These are phyloP conservation scores for Rhizopogon vinicolor DNA, from an alignment of 768 basidiomycete genomes.

Conservation along the genomic window DNA sequence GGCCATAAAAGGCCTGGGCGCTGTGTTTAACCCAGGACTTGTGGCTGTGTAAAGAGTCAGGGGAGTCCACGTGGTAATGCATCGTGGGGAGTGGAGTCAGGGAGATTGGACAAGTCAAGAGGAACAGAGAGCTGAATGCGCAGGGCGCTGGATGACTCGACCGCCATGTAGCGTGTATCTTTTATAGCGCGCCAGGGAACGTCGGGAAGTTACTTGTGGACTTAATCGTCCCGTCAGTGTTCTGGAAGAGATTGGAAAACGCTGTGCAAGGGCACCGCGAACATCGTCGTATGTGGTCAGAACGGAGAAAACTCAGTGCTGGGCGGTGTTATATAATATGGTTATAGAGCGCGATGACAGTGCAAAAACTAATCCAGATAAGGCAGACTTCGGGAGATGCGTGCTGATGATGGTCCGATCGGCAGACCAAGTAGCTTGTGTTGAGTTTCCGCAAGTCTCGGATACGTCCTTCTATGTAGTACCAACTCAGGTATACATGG, in stretches of 20 bases:
- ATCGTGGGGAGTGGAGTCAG: constrained; percentile 11
- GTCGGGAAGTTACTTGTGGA: constrained; percentile 15
- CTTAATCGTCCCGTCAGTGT: background rate
- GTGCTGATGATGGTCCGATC: too few relatives aligned
- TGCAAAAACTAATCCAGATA: constrained; percentile 1
- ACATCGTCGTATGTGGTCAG: constrained; percentile 16
- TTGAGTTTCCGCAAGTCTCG: too few relatives aligned
- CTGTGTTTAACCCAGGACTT: constrained; percentile 14
- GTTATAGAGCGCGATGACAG: constrained; percentile 15
- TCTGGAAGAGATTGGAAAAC: background rate
- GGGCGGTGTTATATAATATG: constrained; percentile 13
- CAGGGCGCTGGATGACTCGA: constrained; percentile 18
- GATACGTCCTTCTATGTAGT: too few relatives aligned
- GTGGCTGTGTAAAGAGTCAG: constrained; percentile 11
- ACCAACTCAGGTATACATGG: too few relatives aligned
- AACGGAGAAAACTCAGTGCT: constrained; percentile 4
- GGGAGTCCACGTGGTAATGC: constrained; percentile 4
- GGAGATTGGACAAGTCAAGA: background rate
- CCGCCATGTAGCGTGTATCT: constrained; percentile 7
- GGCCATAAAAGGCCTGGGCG: constrained; percentile 3
- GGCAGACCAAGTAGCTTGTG: too few relatives aligned
- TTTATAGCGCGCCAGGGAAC: constrained; percentile 22
- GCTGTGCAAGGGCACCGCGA: constrained; percentile 13
- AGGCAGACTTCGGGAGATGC: constrained; percentile 14
- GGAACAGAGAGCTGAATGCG: background rate